These are phyloP conservation scores for Cytospora mali DNA, from an alignment of 2,329 filamentous ascomycete species.

Conservation along the genomic window DNA sequence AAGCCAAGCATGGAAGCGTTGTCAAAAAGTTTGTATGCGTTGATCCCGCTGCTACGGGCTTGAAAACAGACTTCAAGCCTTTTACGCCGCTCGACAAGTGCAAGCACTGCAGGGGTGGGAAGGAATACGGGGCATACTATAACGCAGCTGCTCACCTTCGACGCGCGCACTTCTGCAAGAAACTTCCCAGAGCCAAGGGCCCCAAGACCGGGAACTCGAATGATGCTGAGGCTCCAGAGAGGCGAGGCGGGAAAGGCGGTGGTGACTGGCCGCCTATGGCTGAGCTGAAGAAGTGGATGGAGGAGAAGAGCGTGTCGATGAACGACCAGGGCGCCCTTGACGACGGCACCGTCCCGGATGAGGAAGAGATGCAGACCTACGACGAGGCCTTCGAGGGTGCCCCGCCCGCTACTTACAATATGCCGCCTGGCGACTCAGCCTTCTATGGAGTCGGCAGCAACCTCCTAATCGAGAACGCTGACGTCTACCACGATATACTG, in stretches of 20 bases:
- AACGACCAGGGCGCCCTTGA: slow-evolving; percentile 43
- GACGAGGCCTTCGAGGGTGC: slow-evolving; percentile 32
- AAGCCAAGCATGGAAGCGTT: slow-evolving; percentile 61
- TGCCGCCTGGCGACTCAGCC: slow-evolving; percentile 28
- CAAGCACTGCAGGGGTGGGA: slow-evolving; percentile 77
- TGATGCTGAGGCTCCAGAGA: slow-evolving; percentile 40
- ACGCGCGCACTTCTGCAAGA: slow-evolving; percentile 81
- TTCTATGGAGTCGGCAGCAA: slow-evolving; percentile 20
- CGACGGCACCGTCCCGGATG: slow-evolving; percentile 39
- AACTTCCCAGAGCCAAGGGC: slow-evolving; percentile 44
- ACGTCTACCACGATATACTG: slow-evolving; percentile 29
- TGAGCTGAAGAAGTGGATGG: slow-evolving; percentile 63
- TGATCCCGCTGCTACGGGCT: slow-evolving; percentile 50
- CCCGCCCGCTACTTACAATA: background rate
- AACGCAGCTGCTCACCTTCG: slow-evolving; percentile 91
- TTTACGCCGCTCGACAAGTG: slow-evolving; percentile 73
- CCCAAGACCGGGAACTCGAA: slow-evolving; percentile 35
- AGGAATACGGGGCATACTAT: slow-evolving; percentile 89
- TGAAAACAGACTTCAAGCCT: slow-evolving; percentile 49
- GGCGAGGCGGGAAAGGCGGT: slow-evolving; percentile 57
- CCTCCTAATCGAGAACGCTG: slow-evolving; percentile 21
- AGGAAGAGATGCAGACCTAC: slow-evolving; percentile 32
- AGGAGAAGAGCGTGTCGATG: slow-evolving; percentile 50
- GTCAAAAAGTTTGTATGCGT: slow-evolving; percentile 63
- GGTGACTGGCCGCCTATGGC: slow-evolving; percentile 59